Base-by-base conservation (phyloP, 2,329 filamentous ascomycete genomes). In the Microthyrium microscopicum region DNA sequence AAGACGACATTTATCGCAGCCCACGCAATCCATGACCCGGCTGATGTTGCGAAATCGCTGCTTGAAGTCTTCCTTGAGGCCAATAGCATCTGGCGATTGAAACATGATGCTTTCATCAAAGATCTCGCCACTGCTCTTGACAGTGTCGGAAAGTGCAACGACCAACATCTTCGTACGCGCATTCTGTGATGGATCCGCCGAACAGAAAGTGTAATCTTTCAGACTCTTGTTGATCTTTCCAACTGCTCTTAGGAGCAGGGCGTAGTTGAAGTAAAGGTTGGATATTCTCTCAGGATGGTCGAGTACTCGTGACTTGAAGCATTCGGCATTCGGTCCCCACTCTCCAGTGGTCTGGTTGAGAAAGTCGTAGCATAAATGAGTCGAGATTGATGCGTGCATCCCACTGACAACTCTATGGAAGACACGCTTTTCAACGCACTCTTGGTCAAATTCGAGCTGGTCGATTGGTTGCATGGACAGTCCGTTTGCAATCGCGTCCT, bases 231-330 rank as follows among this genome's bases (percentile, higher is more conserved):
- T 80, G 6, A 95, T 69, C 58, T 98, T 98, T 34, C 82, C 79
- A 26, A 95, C 70, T 9, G 89, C 89, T 31, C 89, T 79, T 18
- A 87, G 78, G 26, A 98, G 67, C n/a, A 98, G 68, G 1, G 89
- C 89, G 50, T 93, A 98, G 68, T 98, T 95, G 64, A 98, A 98
- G 62, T 98, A 98, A 31, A 98, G 67, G 55, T 98, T 98, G 44
- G 85, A 89, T 49, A 98, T 80, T 39, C 87, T 79, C 44, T 98
- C 89, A 0, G 87, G 83, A 51, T 80, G 73, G 16, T 67, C 64
- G 54, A 93, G 81, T 12, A 98, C 68, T n/a, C 89, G 74, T 21
- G 74, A 62, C 50, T 80, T 73, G 65, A 93, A 98, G 64, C 89
- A 98, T 41, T 74, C 64, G 34, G 92, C 55, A 48, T 98, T 98